Evolutionary conservation across 768 basidiomycete genomes (phyloP), one percentile per base, ranked within the genome.

Genomic region (Mycena albidolilacea): DNA sequence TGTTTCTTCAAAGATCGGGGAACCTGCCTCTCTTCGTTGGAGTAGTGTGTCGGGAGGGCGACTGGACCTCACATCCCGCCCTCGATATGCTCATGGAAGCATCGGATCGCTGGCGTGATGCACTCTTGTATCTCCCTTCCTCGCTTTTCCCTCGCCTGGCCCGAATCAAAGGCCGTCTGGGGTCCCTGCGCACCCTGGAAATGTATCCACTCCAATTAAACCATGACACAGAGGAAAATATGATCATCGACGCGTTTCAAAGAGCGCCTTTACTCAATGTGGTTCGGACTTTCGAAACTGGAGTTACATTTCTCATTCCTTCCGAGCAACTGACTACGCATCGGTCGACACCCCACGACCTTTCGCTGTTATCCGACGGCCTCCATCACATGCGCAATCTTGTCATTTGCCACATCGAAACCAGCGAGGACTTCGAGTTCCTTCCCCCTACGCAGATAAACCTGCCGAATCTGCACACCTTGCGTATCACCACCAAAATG

Each of bases 91-190:
- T 65, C 11, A 55, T 55, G n/a, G 9, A 23, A 35, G 38, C 38
- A 15, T 54, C 64, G 8, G 50, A 55, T 54, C 64, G 64, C 7
- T 65, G 64, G 64, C 52, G 23, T 12, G 38, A 65, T 4, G 64
- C 21, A 7, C 10, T 1, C 17, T 5, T 65, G 5, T 12, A 54
- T 9, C 23, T 65, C 5, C 17, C 64, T 3, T 5, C 52, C 7
- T 6, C 50, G 14, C 48, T 65, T 19, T 19, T 65, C 5, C 3
- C 7, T 6, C 12, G 46, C 35, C 64, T 65, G 0, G 19, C n/a
- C 19, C n/a, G n/a, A 55, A 30, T 65, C 64, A 54, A 55, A n/a
- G 54, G 54, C 14, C 50, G 38, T 10, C 9, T 65, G 3, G n/a
- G 3, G 10, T 39, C 37, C 12, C 37, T 65, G 64, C 64, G 30